Evolutionary conservation across 495 filamentous ascomycete species (phyloP), one percentile per base, ranked within the genome.

Genomic region (Penicillium steckii): DNA sequence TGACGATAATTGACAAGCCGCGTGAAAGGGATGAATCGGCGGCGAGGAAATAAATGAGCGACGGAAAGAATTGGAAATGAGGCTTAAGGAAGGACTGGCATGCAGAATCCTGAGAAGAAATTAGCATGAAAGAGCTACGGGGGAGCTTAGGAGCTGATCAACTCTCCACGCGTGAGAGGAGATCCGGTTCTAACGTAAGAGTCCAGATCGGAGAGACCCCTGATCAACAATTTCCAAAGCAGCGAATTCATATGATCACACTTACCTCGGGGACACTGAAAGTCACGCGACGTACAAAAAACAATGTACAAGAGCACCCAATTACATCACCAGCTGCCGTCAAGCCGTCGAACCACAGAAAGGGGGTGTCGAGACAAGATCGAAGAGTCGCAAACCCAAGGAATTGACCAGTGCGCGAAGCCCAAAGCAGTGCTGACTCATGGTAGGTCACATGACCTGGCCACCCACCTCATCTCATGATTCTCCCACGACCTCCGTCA

Each of bases 381-480:
- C 19, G 6, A 13, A 41, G 41, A 51, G 42, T 41, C 29, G 21
- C 32, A 48, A 46, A 33, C 30, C n/a, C 17, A 15, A 19, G 13
- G 21, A 30, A 17, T 40, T 29, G 23, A 41, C 44, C 37, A 42
- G 27, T 46, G 13, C 32, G 25, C 25, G 32, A n/a, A 27, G 49
- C 48, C 50, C 24, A 40, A 56, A 46, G 46, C 51, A 43, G 48
- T 21, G 52, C 47, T 72, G 69, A 70, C 52, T 71, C 51, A 68
- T 59, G 57, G 23, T 7, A 19, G n/a, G 56, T 66, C 61, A 71
- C 61, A 56, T 72, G 64, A 71, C 60, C 58, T 60, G 57, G 57
- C 61, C 69, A 70, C 69, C 69, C 69, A 72, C 74, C 53, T 54
- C 51, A 64, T 55, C 49, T 61, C 58, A 56, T 47, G 58, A 58